A percentile compares a stretch with the other conserved stretches of the same genome.
phyloP scores from a whole-genome alignment of 2,329 filamentous ascomycete genomes.

The Cercospora sp. region DNA sequence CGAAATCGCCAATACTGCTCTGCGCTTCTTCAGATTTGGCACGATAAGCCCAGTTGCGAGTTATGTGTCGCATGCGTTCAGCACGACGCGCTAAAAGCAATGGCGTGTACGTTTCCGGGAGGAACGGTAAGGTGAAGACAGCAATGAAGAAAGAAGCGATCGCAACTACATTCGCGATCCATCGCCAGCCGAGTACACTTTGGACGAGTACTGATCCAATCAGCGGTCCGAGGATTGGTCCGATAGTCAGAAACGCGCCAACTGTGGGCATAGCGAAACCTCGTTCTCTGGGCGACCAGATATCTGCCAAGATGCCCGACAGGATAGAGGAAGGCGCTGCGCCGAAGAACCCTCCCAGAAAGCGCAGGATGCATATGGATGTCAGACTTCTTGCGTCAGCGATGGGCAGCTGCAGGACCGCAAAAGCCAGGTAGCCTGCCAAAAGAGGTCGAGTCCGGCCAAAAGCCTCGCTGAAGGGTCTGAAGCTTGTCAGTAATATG shows the following conservation, averaged over 20 bases:
- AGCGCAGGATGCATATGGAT: constrained; percentile 48
- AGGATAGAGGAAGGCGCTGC: constrained; percentile 47
- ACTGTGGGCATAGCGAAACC: constrained; percentile 61
- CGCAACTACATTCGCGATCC: constrained; percentile 46
- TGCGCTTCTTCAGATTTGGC: constrained; percentile 44
- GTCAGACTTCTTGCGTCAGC: constrained; percentile 46
- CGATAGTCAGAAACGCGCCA: constrained; percentile 65
- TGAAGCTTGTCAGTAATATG: background rate
- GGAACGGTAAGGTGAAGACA: constrained; percentile 44
- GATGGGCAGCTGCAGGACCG: constrained; percentile 43
- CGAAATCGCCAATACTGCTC: constrained; percentile 41
- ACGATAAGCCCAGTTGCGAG: constrained; percentile 44
- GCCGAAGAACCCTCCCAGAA: constrained; percentile 46
- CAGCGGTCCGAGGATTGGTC: constrained; percentile 61
- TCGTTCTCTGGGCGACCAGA: constrained; percentile 44
- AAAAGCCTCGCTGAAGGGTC: constrained; percentile 58
- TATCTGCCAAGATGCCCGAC: constrained; percentile 49
- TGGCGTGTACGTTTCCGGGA: constrained; percentile 57
- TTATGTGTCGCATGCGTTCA: constrained; percentile 31
- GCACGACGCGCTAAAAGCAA: constrained; percentile 45
- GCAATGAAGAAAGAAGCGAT: constrained; percentile 45
- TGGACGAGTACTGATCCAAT: constrained; percentile 45
- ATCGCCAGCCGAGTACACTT: constrained; percentile 45
- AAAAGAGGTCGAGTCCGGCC: constrained; percentile 45
- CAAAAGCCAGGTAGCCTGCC: constrained; percentile 40